These are phyloP conservation scores for Epichloe sp. DNA, from an alignment of 2,329 filamentous ascomycete species.

Conservation along the genomic window DNA sequence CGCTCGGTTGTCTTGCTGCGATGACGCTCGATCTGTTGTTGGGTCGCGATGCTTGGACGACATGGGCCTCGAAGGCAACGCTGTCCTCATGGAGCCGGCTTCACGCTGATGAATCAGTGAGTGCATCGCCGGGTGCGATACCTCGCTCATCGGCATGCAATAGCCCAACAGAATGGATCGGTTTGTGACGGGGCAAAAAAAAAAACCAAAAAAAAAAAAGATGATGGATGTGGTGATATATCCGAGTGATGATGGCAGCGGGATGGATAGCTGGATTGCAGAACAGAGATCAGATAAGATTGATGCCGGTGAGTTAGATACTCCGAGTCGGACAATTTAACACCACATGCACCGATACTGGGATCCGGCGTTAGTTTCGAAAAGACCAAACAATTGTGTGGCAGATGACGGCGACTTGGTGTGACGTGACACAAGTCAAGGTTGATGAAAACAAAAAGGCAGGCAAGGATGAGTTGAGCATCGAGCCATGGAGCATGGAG, in stretches of 20 bases:
- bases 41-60: constrained; percentile 18
- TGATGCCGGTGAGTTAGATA: background rate
- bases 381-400: background rate
- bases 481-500: too few species aligned
- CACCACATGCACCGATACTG: background rate
- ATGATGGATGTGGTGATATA: background rate
- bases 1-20: constrained; percentile 6
- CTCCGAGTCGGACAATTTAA: background rate
- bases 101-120: constrained; percentile 19
- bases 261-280: background rate
- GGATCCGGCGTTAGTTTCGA: background rate
- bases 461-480: background rate
- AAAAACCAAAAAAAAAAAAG: too few species aligned
- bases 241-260: background rate
- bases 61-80: constrained; percentile 25
- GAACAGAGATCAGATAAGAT: constrained; percentile 4
- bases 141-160: constrained; percentile 20
- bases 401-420: background rate
- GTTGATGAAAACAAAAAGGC: background rate
- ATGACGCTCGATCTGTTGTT: constrained; percentile 12
- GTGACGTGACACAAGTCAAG: background rate
- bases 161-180: background rate
- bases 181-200: background rate
- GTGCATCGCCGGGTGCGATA: constrained; percentile 13
- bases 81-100: constrained; percentile 19